These are phyloP conservation scores for Trametes coccinea DNA, from an alignment of 768 basidiomycete genomes.

Conservation along the genomic window DNA sequence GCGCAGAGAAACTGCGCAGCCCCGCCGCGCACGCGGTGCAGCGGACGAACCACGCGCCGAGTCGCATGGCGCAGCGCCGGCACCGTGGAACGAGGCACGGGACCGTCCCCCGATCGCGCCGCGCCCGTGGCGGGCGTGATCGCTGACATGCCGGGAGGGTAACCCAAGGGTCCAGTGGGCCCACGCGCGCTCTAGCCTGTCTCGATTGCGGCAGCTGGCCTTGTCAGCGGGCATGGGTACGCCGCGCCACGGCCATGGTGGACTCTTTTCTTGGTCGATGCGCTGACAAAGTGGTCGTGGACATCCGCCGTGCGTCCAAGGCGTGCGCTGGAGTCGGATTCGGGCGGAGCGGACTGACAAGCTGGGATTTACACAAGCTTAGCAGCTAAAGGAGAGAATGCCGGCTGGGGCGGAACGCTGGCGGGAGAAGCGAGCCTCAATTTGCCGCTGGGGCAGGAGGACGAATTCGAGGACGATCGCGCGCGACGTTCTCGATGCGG, in stretches of 20 bases:
- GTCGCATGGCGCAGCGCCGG: conserved; percentile 3
- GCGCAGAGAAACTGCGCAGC: background rate
- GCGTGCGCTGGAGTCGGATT: background rate
- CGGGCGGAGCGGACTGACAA: background rate
- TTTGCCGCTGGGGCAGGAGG: background rate
- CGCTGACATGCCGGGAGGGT: background rate
- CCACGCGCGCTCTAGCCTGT: background rate
- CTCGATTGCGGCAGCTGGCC: background rate
- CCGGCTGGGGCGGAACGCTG: background rate
- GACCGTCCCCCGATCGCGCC: conserved; percentile 13
- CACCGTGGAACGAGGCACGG: conserved; percentile 12
- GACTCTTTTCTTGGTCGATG: background rate
- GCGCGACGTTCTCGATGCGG: background rate
- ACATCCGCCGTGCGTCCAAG: no score
- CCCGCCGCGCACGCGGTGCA: background rate
- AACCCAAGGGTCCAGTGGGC: background rate
- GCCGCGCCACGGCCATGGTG: background rate
- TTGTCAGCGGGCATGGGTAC: background rate
- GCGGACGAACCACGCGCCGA: conserved; percentile 4
- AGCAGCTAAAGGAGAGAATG: no score
- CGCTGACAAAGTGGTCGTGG: background rate
- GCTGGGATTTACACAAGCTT: no score
- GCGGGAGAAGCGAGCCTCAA: background rate
- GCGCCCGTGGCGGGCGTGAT: background rate
- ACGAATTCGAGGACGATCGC: background rate